Base-by-base conservation (phyloP, 371 early-diverging fungal genomes). In the Thermomucor indicae-seudaticae region DNA sequence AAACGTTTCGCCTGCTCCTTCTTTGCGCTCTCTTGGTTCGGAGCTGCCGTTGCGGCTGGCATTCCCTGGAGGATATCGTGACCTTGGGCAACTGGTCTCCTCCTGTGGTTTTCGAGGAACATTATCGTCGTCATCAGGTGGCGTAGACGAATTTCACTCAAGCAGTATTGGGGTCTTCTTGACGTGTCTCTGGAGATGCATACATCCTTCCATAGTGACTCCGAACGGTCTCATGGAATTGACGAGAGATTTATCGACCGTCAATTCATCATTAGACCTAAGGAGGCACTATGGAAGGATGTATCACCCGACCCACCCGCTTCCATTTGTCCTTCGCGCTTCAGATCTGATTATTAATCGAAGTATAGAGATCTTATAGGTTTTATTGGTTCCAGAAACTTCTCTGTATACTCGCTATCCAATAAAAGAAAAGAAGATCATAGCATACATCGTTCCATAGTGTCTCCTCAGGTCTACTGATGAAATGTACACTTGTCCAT, bases 81-180 rank as follows among this genome's bases (percentile, higher is more conserved):
- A 31, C 32, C 2, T 24, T 48, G 24, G 55, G 55, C 6, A 55
- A 49, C 45, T 55, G 55, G 55, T 49, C 49, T 3, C 49, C 45
- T 0, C n/a, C 31, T 20, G 23, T 43, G 0, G 49, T 47, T 6
- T 55, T 55, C 28, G 28, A 49, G 3, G 20, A 43, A 14, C 49
- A 55, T 38, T 49, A 49, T 39, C 49, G 39, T 4, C 39, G 49
- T 16, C 11, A 8, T 14, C 46, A 32, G 11, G 10, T 11, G 17
- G 30, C n/a, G n/a, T 2, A 1, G 6, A 14, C 12, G 6, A 35
- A 47, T 32, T 17, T 47, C 7, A 32, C 34, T 6, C 1, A 8
- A 6, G 30, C 34, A 11, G 30, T 47, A 32, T 14, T 32, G 14
- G 10, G 32, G 32, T 32, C 32, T 32, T 32, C 32, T 32, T 32